A percentile compares a stretch with the other conserved stretches of the same genome.
phyloP scores from a whole-genome alignment of 2,329 filamentous ascomycete genomes.

The Aplosporella prunicola region DNA sequence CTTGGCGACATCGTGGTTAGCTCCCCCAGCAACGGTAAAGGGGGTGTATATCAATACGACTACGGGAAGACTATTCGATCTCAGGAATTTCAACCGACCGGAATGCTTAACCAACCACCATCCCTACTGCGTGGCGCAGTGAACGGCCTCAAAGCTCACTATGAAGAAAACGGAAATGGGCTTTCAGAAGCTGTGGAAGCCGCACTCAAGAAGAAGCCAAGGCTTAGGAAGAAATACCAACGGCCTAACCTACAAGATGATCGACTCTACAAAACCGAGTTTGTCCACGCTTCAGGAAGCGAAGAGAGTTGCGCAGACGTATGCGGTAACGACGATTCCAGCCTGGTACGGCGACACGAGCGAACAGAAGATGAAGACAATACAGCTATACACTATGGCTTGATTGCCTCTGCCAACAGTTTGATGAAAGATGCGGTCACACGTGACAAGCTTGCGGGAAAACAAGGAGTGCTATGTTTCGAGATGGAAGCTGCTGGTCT shows the following conservation, averaged over 20 bases:
- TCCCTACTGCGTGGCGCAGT: slow-evolving; percentile 16
- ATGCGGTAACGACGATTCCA: too few relatives aligned
- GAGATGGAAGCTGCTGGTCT: slow-evolving; percentile 10
- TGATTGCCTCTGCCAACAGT: slow-evolving; percentile 18
- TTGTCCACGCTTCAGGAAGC: too few relatives aligned
- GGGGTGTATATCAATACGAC: slow-evolving; percentile 25
- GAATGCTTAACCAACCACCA: slow-evolving; percentile 15
- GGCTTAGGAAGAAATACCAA: too few relatives aligned
- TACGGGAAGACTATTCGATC: slow-evolving; percentile 20
- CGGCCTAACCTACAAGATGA: too few relatives aligned
- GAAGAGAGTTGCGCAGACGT: too few relatives aligned
- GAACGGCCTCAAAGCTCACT: slow-evolving; percentile 15
- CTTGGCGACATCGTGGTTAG: slow-evolving; percentile 27
- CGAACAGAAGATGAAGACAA: not conserved
- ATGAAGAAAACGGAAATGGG: slow-evolving; percentile 11
- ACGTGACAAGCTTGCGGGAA: slow-evolving; percentile 1
- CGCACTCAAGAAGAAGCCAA: too few relatives aligned
- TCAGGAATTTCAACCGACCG: slow-evolving; percentile 14
- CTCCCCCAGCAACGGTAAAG: slow-evolving; percentile 11
- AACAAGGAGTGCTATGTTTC: slow-evolving; percentile 7
- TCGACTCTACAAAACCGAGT: too few relatives aligned
- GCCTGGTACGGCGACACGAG: slow-evolving; percentile 1
- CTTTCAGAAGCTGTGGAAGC: too few relatives aligned
- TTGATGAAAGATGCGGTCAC: slow-evolving; percentile 15
- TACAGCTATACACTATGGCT: slow-evolving; percentile 15